Evolutionary conservation across 2,329 filamentous ascomycete genomes (phyloP).

Genomic region (Fusarium multiceps): DNA sequence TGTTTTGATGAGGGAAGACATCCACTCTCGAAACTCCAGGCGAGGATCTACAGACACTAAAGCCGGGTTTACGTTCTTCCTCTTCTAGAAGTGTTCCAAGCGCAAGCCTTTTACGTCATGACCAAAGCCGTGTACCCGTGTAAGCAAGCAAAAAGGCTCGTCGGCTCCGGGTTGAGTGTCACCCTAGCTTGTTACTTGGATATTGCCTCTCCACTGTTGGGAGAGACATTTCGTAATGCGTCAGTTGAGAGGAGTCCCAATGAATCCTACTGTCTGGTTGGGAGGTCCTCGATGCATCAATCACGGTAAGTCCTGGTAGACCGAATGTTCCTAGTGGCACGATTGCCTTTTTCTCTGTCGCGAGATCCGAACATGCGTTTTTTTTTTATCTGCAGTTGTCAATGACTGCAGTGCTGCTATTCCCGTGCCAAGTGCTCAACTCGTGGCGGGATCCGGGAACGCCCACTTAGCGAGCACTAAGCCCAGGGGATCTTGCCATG

Average conservation of each 20-base stretch:
- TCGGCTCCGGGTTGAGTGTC: slow-evolving; percentile 9
- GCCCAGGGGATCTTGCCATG: slow-evolving; percentile 4
- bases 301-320: not conserved
- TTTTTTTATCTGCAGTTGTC: not conserved
- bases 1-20: no score
- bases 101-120: slow-evolving; percentile 25
- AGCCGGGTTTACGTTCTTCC: slow-evolving; percentile 22
- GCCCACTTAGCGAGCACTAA: slow-evolving; percentile 9
- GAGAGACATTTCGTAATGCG: not conserved
- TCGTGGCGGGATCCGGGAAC: not conserved
- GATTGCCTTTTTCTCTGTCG: not conserved
- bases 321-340: not conserved
- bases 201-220: not conserved
- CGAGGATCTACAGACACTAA: slow-evolving; percentile 18
- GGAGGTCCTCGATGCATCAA: no score
- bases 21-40: not conserved
- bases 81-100: slow-evolving; percentile 36
- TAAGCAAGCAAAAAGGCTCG: not conserved
- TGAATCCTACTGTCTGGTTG: not conserved
- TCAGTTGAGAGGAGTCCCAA: not conserved
- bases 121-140: not conserved
- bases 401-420: not conserved
- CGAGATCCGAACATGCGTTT: not conserved
- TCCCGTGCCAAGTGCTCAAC: slow-evolving; percentile 19
- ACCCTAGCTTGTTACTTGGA: not conserved